Percentiles rank a stretch among this genome's conserved stretches.
Evolutionary conservation across 2,329 filamentous ascomycete species (phyloP).

Genomic region (Exophiala sp.): DNA sequence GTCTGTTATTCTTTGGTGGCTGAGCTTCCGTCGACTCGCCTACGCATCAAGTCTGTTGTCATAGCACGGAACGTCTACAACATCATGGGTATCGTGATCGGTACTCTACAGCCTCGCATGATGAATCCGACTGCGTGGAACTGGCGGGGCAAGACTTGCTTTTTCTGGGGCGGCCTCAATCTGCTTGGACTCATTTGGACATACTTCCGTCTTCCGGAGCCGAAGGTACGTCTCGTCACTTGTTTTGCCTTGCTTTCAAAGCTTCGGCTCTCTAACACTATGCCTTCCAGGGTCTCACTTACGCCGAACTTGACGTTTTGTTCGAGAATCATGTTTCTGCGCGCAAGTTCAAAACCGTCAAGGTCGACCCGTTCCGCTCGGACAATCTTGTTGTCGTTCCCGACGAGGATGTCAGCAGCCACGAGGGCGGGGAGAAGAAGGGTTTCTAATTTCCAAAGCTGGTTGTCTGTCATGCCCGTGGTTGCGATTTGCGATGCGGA

Average conservation of each 20-base stretch:
- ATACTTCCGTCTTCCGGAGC: constrained; percentile 43
- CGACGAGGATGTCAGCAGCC: constrained; percentile 22
- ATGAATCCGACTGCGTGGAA: constrained; percentile 36
- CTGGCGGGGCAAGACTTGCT: constrained; percentile 35
- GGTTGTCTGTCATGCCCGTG: not conserved
- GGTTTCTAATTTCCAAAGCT: too few species aligned
- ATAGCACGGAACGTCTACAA: constrained; percentile 50
- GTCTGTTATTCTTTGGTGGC: constrained; percentile 51
- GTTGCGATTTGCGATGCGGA: too few species aligned
- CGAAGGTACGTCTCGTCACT: constrained; percentile 24
- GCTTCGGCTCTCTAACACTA: constrained; percentile 1
- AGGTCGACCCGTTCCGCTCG: constrained; percentile 32
- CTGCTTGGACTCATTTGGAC: constrained; percentile 38
- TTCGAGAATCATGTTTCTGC: constrained; percentile 39
- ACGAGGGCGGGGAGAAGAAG: constrained; percentile 24
- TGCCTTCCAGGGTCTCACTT: constrained; percentile 34
- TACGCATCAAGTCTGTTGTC: constrained; percentile 52
- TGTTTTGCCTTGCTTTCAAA: not conserved
- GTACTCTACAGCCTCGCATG: constrained; percentile 35
- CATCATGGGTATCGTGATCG: constrained; percentile 34
- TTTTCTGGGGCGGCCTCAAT: constrained; percentile 40
- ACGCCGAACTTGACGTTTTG: constrained; percentile 40
- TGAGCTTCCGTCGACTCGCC: constrained; percentile 50
- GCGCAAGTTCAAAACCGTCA: constrained; percentile 35
- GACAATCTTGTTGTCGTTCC: constrained; percentile 28